Evolutionary conservation across 1,284 basidiomycete genomes (phyloP).

Genomic region (Meira miltonrushii): DNA sequence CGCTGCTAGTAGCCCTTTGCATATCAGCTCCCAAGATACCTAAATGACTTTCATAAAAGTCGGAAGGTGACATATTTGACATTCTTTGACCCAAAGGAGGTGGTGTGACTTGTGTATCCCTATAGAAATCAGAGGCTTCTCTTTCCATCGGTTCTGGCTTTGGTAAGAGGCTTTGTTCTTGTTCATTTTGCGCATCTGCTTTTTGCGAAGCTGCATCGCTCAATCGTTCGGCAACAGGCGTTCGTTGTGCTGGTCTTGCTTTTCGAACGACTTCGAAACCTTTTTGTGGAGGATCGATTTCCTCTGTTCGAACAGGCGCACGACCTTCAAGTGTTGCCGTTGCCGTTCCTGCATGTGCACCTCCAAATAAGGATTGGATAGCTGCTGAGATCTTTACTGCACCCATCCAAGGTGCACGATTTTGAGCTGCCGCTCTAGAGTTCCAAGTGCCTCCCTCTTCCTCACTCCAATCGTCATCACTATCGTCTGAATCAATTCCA

Average conservation of each 20-base stretch:
- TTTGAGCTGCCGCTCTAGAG: slow-evolving; percentile 19
- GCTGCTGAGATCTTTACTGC: slow-evolving; percentile 37
- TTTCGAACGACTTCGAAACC: slow-evolving; percentile 38
- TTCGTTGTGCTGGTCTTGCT: slow-evolving; percentile 18
- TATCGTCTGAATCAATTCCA: neutral
- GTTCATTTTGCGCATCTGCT: slow-evolving; percentile 25
- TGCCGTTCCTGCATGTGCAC: neutral
- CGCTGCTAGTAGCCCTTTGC: slow-evolving; percentile 13
- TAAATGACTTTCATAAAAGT: slow-evolving; percentile 3
- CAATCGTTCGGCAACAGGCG: slow-evolving; percentile 11
- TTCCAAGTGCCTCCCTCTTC: slow-evolving; percentile 7
- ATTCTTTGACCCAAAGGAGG: neutral
- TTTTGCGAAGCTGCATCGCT: slow-evolving; percentile 7
- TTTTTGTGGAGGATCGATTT: slow-evolving; percentile 18
- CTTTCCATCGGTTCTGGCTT: neutral
- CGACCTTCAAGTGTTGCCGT: neutral
- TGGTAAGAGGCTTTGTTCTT: neutral
- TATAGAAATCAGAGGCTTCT: neutral
- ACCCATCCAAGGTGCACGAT: slow-evolving; percentile 28
- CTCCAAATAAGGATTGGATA: slow-evolving; percentile 21
- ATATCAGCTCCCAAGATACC: slow-evolving; percentile 17
- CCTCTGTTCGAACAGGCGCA: neutral
- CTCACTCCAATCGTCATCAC: slow-evolving; percentile 1
- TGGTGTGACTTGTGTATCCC: neutral
- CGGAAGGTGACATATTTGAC: neutral